Evolutionary conservation across 2,329 filamentous ascomycete genomes (phyloP), one percentile per base, ranked within the genome.

Genomic region (Aureobasidium sp.): DNA sequence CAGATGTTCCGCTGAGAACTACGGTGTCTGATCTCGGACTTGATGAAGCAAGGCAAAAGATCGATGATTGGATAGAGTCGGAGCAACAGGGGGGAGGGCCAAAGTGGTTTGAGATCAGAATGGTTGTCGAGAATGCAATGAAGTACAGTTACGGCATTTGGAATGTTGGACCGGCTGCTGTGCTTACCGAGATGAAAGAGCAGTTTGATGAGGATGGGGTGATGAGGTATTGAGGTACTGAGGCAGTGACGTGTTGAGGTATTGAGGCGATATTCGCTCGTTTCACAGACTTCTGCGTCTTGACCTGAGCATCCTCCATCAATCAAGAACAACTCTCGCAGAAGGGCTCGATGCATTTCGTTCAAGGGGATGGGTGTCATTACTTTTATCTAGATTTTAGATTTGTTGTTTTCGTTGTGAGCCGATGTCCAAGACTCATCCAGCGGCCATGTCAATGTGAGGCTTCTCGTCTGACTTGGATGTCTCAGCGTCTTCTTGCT

Each of bases 401-500:
- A 14, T 27, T 30, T 42, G 13, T 42, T 42, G 42, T 25, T 54
- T 54, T 42, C 21, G 21, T 41, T 14, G 27, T 10, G 7, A 39
- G 9, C 21, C 3, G 21, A 14, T 5, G 7, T 32, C 13, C 34
- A 29, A 39, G 1, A 21, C 14, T 27, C 42, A 54, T 30, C 63
- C 61, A 9, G 61, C 63, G 13, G 63, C 63, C 48, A 64, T 29
- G 29, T 64, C 63, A 29, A 64, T 41, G 29, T 64, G 61, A 6
- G 60, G 61, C 47, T 64, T 63, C 30, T 45, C 37, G 4, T 30
- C 25, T 27, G 41, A 54, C 16, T 34, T 41, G 14, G 30, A 32
- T 9, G 21, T 41, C 21, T 55, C 59, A 2, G 48, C 39, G 27
- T 65, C 62, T 48, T 61, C 64, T 64, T 70, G 68, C 68, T 79